These are phyloP conservation scores for Chlorella sp. DNA, from an alignment of 139 green algal genomes.

Conservation along the genomic window DNA sequence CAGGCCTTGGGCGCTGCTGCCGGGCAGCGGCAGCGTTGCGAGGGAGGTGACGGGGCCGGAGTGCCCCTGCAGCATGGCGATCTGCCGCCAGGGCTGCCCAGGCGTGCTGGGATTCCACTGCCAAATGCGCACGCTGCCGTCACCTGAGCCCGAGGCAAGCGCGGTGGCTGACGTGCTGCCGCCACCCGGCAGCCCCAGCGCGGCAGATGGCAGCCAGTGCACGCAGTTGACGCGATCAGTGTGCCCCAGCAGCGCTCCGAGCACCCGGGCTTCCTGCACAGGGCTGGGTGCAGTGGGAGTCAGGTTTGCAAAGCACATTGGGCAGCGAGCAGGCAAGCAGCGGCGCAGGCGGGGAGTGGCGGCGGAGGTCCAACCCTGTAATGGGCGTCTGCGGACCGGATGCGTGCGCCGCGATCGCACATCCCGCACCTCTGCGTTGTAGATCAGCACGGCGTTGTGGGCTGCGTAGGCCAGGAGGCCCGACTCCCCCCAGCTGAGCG, in stretches of 20 bases:
- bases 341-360: background rate
- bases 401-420: background rate
- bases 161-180: conserved; percentile 22
- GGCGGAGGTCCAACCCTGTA: background rate
- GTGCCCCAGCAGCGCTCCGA: conserved; percentile 77
- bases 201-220: conserved; percentile 62
- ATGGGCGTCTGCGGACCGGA: no score
- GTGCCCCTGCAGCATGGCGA: conserved; percentile 55
- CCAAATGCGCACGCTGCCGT: conserved; percentile 74
- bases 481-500: conserved; percentile 71
- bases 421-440: conserved; percentile 64
- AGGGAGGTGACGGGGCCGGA: conserved; percentile 63
- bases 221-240: conserved; percentile 80
- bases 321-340: background rate
- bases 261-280: conserved; percentile 60
- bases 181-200: background rate
- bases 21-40: conserved; percentile 39
- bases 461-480: conserved; percentile 76
- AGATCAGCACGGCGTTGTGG: conserved; percentile 71
- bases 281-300: background rate
- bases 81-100: conserved; percentile 50
- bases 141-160: conserved; percentile 66
- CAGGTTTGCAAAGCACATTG: background rate
- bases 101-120: conserved; percentile 16
- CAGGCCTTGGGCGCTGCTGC: background rate